phyloP scores from a whole-genome alignment of 495 filamentous ascomycete genomes.

The Aspergillus funiculosus region DNA sequence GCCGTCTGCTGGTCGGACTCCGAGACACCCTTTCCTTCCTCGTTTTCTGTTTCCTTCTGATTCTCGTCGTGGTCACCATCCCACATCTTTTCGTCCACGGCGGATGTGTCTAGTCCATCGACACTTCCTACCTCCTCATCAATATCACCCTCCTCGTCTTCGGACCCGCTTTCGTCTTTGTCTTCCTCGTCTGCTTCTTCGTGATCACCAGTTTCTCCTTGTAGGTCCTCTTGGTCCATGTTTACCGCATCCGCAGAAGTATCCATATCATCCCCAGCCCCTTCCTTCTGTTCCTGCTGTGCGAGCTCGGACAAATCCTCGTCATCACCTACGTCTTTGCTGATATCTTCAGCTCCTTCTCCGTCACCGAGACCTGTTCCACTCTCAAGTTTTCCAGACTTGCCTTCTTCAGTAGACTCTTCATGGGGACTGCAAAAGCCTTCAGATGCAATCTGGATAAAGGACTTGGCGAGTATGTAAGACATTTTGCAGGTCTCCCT shows the following conservation, averaged over 20 bases:
- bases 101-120: slow-evolving; percentile 78
- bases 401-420: slow-evolving; percentile 59
- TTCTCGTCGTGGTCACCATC: slow-evolving; percentile 73
- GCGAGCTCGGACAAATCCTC: slow-evolving; percentile 91
- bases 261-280: slow-evolving; percentile 60
- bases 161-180: slow-evolving; percentile 47
- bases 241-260: slow-evolving; percentile 80
- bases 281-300: slow-evolving; percentile 61
- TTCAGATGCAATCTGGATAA: slow-evolving; percentile 67
- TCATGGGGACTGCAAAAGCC: slow-evolving; percentile 90
- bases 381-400: slow-evolving; percentile 70
- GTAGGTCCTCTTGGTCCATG: slow-evolving; percentile 83
- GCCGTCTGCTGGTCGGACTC: slow-evolving; percentile 61
- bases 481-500: slow-evolving; percentile 64
- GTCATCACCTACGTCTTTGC: slow-evolving; percentile 88
- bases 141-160: slow-evolving; percentile 60
- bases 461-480: slow-evolving; percentile 65
- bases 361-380: slow-evolving; percentile 98
- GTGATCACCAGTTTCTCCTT: slow-evolving; percentile 36
- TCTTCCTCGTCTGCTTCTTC: slow-evolving; percentile 70
- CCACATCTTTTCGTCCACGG: slow-evolving; percentile 98
- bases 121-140: slow-evolving; percentile 88
- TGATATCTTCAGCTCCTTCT: slow-evolving; percentile 92
- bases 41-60: slow-evolving; percentile 77
- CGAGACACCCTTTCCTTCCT: slow-evolving; percentile 58